These are phyloP conservation scores for Didymella keratinophila DNA, from an alignment of 2,329 filamentous ascomycete species.

Conservation along the genomic window DNA sequence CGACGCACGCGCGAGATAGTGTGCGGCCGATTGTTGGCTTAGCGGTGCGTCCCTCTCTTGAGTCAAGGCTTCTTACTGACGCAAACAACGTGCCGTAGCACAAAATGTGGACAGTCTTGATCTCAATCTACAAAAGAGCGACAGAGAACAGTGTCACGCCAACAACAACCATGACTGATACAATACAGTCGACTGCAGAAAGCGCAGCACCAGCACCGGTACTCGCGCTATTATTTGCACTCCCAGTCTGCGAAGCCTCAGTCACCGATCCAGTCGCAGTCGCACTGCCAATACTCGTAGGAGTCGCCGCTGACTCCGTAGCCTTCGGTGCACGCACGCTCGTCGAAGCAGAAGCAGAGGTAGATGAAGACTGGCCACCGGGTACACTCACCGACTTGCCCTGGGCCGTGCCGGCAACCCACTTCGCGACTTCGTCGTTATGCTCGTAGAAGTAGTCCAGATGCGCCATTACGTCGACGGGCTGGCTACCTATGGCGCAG, in stretches of 20 bases:
- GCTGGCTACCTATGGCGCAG: constrained; percentile 63
- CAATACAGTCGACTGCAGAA: constrained; percentile 3
- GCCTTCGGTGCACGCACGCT: constrained; percentile 10
- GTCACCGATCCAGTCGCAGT: constrained; percentile 22
- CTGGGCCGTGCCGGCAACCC: constrained; percentile 30
- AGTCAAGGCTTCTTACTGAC: background rate
- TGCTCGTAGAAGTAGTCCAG: constrained; percentile 62
- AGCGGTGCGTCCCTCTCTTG: background rate
- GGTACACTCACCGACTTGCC: constrained; percentile 22
- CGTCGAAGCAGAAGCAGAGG: constrained; percentile 8
- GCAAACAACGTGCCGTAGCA: background rate
- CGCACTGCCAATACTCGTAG: constrained; percentile 5
- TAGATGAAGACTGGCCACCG: constrained; percentile 15
- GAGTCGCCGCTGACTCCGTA: constrained; percentile 7
- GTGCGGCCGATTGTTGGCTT: background rate
- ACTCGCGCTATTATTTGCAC: constrained; percentile 1
- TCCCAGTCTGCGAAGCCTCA: constrained; percentile 20
- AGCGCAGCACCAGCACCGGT: constrained; percentile 14
- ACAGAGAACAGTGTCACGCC: constrained; percentile 12
- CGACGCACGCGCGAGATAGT: too few relatives aligned
- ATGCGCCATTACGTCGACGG: constrained; percentile 63
- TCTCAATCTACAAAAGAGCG: constrained; percentile 2
- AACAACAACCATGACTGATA: background rate
- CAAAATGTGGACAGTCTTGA: background rate
- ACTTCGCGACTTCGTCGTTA: constrained; percentile 34